Conservation (phyloP, 345 rosid genomes). For the Populus ilicifolia region DNA sequence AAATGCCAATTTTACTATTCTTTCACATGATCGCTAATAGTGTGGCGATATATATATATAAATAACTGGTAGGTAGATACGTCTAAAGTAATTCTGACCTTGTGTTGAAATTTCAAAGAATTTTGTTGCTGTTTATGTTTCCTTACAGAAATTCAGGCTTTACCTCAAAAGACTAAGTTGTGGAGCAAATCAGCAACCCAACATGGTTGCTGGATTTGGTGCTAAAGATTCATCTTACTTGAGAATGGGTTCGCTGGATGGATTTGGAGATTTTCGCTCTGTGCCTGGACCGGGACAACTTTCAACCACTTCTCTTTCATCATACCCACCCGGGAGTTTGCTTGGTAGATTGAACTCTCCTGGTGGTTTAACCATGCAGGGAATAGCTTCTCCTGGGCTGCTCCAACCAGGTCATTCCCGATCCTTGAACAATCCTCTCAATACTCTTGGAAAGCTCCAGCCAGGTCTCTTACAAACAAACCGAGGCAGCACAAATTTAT, state of each 20-base stretch:
- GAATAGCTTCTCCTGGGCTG: conserved; percentile 49
- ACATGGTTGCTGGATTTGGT: conserved; percentile 52
- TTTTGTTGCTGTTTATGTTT: not conserved
- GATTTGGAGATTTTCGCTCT: conserved; percentile 48
- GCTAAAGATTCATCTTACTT: conserved; percentile 51
- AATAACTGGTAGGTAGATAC: not conserved
- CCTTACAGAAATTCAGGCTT: conserved; percentile 76
- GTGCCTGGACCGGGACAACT: conserved; percentile 50
- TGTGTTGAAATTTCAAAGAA: not conserved
- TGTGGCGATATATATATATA: not conserved
- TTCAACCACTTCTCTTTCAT: conserved; percentile 43
- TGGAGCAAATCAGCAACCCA: conserved; percentile 48
- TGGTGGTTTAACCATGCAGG: conserved; percentile 43
- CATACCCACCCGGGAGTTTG: conserved; percentile 46
- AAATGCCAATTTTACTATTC: not conserved
- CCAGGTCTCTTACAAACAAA: conserved; percentile 33
- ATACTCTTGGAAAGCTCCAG: conserved; percentile 46
- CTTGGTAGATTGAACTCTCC: conserved; percentile 58
- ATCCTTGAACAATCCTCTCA: conserved; percentile 34
- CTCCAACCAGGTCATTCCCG: conserved; percentile 47
- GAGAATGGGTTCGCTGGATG: conserved; percentile 50
- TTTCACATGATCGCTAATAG: not conserved
- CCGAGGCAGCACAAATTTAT: conserved; percentile 34
- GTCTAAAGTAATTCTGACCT: not conserved
- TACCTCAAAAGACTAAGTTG: conserved; percentile 62